phyloP scores from a whole-genome alignment of 805 yeast species.

The Saccharomycodes ludwigii region DNA sequence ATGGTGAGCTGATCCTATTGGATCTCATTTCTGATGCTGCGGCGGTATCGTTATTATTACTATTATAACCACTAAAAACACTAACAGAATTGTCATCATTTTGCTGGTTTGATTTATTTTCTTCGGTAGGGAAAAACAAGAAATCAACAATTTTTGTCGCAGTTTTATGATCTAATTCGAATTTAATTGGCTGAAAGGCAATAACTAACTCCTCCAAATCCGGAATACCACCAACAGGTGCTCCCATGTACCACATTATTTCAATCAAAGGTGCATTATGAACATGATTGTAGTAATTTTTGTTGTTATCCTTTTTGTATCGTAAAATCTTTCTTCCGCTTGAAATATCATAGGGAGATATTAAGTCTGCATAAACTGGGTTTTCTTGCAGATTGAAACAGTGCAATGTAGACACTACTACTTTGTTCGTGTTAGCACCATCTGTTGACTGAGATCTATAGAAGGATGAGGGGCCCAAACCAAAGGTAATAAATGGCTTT shows the following conservation, averaged over 20 bases:
- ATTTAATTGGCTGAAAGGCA: slow-evolving; percentile 38
- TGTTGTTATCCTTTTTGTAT: slow-evolving; percentile 15
- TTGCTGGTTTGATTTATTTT: not conserved
- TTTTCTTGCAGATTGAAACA: slow-evolving; percentile 39
- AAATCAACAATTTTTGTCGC: slow-evolving; percentile 37
- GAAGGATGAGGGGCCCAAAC: slow-evolving; percentile 35
- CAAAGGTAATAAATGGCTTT: slow-evolving; percentile 40
- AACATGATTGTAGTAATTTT: not conserved
- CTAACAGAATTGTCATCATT: too few species aligned
- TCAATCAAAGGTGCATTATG: slow-evolving; percentile 25
- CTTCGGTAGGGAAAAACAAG: slow-evolving; percentile 29
- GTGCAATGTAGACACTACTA: slow-evolving; percentile 34
- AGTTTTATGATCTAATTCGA: slow-evolving; percentile 45
- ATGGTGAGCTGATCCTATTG: too few species aligned
- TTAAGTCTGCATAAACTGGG: slow-evolving; percentile 39
- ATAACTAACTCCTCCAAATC: slow-evolving; percentile 40
- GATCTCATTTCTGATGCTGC: too few species aligned
- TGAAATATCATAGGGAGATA: slow-evolving; percentile 28
- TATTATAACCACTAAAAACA: slow-evolving; percentile 1
- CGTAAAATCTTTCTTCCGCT: too few species aligned
- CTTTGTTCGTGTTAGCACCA: slow-evolving; percentile 39
- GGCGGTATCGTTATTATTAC: slow-evolving; percentile 1
- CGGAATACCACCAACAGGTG: slow-evolving; percentile 54
- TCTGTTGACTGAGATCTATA: slow-evolving; percentile 36
- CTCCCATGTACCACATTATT: slow-evolving; percentile 41